Conservation (phyloP, 371 early-diverging fungal genomes). For the Coemansia sp. region DNA sequence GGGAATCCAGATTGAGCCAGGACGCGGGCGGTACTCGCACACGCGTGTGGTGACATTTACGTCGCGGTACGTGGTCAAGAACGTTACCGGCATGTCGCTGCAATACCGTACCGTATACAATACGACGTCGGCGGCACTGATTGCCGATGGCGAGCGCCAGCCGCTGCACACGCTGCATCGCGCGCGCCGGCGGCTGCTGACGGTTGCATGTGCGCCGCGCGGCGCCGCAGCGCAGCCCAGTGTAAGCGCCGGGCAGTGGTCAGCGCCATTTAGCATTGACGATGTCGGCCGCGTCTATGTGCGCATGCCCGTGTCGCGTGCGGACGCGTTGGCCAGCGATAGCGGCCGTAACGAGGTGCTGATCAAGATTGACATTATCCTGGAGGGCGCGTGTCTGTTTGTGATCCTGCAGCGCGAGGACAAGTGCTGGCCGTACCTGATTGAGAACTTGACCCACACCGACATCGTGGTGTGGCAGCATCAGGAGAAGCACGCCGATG, state of each 20-base stretch:
- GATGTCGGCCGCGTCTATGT: constrained; percentile 85
- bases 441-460: constrained; percentile 82
- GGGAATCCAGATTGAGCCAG: constrained; percentile 81
- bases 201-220: constrained; percentile 49
- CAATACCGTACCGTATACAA: constrained; percentile 67
- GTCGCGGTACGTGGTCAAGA: constrained; percentile 89
- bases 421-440: constrained; percentile 83
- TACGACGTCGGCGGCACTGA: constrained; percentile 4
- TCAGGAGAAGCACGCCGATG: constrained; percentile 45
- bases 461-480: constrained; percentile 79
- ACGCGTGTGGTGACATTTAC: constrained; percentile 85
- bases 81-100: constrained; percentile 69
- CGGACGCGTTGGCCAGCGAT: background rate
- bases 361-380: constrained; percentile 70
- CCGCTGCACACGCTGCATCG: constrained; percentile 72
- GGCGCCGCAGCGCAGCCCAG: constrained; percentile 35
- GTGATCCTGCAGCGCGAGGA: constrained; percentile 75
- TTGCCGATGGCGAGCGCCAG: constrained; percentile 58
- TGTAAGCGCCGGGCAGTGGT: constrained; percentile 79
- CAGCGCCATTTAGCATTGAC: constrained; percentile 84
- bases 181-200: constrained; percentile 65
- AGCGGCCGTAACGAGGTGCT: constrained; percentile 53
- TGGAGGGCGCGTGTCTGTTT: constrained; percentile 90
- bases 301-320: constrained; percentile 60
- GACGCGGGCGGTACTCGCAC: constrained; percentile 55